These are phyloP conservation scores for Lanzia echinophila DNA, from an alignment of 2,329 filamentous ascomycete species.

Conservation along the genomic window DNA sequence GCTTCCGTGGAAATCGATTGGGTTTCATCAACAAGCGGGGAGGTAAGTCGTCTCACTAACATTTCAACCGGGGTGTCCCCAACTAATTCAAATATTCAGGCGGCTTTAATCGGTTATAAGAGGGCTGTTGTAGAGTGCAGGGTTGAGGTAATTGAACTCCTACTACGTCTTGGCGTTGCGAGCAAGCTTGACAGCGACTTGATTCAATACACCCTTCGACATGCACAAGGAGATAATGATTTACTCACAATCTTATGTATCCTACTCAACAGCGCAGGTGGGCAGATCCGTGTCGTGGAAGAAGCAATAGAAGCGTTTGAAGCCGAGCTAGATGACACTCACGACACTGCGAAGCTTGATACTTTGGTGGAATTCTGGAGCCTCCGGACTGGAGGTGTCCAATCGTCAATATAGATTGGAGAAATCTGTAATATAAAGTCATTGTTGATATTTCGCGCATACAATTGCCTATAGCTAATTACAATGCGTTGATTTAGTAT, in stretches of 20 bases:
- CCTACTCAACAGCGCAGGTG: neutral
- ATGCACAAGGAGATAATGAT: neutral
- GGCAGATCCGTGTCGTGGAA: neutral
- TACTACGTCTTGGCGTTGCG: slow-evolving; percentile 17
- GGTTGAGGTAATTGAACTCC: slow-evolving; percentile 17
- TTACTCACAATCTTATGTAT: neutral
- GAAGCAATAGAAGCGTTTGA: neutral
- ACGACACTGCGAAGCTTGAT: neutral
- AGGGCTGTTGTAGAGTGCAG: slow-evolving; percentile 20
- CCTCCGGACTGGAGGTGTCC: no score
- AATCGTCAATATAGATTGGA: no score
- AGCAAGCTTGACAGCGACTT: slow-evolving; percentile 14
- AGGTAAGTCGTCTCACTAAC: slow-evolving; percentile 17
- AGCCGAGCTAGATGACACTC: neutral
- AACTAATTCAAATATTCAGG: slow-evolving; percentile 13
- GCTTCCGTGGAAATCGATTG: slow-evolving; percentile 24
- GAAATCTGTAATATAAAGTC: no score
- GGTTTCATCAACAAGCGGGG: slow-evolving; percentile 24
- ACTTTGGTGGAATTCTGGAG: neutral
- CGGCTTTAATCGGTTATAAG: slow-evolving; percentile 20
- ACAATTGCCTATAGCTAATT: no score
- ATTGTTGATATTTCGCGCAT: no score
- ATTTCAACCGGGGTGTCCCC: neutral
- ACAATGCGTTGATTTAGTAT: no score
- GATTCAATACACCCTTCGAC: neutral